Evolutionary conservation across 176 grass and related monocot genomes (phyloP), one percentile per base, ranked within the genome.

Genomic region (Phyllostachys edulis): DNA sequence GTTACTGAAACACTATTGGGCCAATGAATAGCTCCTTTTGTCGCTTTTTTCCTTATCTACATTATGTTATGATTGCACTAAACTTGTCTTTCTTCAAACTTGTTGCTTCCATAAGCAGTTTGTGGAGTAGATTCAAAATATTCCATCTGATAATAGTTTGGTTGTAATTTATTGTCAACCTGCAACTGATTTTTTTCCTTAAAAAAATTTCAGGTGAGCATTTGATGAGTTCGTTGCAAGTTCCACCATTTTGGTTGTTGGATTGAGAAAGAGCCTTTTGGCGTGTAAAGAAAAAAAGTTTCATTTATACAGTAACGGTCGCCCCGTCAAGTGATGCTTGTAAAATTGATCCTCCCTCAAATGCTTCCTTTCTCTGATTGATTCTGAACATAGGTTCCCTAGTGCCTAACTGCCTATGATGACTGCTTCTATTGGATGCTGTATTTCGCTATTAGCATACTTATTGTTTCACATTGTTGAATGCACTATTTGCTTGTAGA

Each of bases 251-350:
- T 55, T 60, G 54, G 39, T 80, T 59, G n/a, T 75, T 47, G 12
- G 69, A 36, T 59, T 67, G 66, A 74, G 61, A 44, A 66, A 49
- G 60, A 86, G 14, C 47, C 11, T 82, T 77, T 37, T n/a, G n/a
- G n/a, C 71, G 71, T 41, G 4, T 7, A 54, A 77, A 13, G 18
- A n/a, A 80, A 76, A 76, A 1, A 76, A 55, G 36, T 9, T 24
- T 44, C 45, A 11, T 54, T 71, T 37, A 44, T n/a, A 75, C n/a
- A n/a, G 21, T 34, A 13, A 77, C 68, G 14, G 37, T 64, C 27
- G n/a, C n/a, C n/a, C n/a, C n/a, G n/a, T n/a, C n/a, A n/a, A n/a
- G n/a, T n/a, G n/a, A n/a, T n/a, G n/a, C n/a, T n/a, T n/a, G n/a
- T n/a, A n/a, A n/a, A n/a, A n/a, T n/a, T 86, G 13, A 21, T 85